Evolutionary conservation across 805 yeast genomes (phyloP).

Genomic region (Priceomyces carsonii): DNA sequence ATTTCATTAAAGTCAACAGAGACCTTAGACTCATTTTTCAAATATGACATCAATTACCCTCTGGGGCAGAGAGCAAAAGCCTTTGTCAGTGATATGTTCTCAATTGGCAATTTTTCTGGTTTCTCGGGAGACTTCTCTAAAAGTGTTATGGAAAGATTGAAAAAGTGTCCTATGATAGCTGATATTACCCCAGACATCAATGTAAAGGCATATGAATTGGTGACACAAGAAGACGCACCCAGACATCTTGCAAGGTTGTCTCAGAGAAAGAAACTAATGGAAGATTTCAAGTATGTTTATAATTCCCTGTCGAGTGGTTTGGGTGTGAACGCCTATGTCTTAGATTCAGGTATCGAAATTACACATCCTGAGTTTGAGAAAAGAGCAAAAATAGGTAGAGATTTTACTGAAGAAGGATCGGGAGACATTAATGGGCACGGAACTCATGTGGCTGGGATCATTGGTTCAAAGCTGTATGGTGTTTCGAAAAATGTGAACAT

Average conservation of each 20-base stretch:
- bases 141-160: constrained; percentile 48
- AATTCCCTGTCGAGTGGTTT: constrained; percentile 50
- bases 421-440: constrained; percentile 55
- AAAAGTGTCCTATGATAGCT: constrained; percentile 61
- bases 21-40: constrained; percentile 48
- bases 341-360: constrained; percentile 77
- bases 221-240: constrained; percentile 50
- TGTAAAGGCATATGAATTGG: constrained; percentile 54
- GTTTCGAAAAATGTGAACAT: constrained; percentile 56
- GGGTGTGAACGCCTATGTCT: constrained; percentile 70
- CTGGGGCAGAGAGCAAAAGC: constrained; percentile 43
- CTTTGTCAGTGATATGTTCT: constrained; percentile 51
- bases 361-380: constrained; percentile 66
- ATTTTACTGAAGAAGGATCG: constrained; percentile 58
- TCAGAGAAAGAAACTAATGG: constrained; percentile 34
- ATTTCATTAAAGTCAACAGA: constrained; percentile 53
- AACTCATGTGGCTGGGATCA: constrained; percentile 13
- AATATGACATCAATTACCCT: constrained; percentile 41
- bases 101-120: constrained; percentile 73
- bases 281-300: constrained; percentile 46
- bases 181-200: constrained; percentile 68
- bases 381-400: constrained; percentile 59
- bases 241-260: constrained; percentile 69
- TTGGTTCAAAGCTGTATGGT: constrained; percentile 42
- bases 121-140: constrained; percentile 62